These are phyloP conservation scores for Botryotinia convoluta DNA, from an alignment of 2,329 filamentous ascomycete genomes.

Conservation along the genomic window DNA sequence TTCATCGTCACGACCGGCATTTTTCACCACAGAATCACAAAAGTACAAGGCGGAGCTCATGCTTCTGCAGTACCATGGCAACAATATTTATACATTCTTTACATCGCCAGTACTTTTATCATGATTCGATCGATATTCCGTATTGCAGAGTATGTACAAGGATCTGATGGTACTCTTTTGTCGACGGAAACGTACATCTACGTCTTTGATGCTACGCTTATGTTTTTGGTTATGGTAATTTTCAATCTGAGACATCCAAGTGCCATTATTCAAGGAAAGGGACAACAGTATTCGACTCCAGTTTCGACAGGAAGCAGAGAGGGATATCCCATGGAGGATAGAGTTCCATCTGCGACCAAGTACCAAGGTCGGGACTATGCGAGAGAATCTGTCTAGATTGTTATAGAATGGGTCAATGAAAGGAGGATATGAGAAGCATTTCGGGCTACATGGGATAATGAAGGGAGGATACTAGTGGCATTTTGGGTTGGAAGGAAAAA, in stretches of 20 bases:
- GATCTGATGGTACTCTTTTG: constrained; percentile 45
- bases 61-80: constrained; percentile 24
- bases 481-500: neutral
- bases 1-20: constrained; percentile 41
- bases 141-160: constrained; percentile 48
- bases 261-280: constrained; percentile 8
- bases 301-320: neutral
- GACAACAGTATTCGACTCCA: neutral
- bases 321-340: neutral
- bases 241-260: constrained; percentile 41
- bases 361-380: neutral
- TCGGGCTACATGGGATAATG: neutral
- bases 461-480: neutral
- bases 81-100: constrained; percentile 44
- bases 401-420: too few relatives aligned
- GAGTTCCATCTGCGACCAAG: neutral
- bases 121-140: constrained; percentile 49
- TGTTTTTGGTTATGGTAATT: constrained; percentile 42
- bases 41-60: constrained; percentile 17
- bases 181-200: constrained; percentile 47
- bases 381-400: neutral
- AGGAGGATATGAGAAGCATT: too few relatives aligned
- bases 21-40: constrained; percentile 26
- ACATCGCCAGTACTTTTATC: constrained; percentile 45
- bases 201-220: constrained; percentile 46